Conservation (phyloP, 2,329 filamentous ascomycete genomes). For the Colletotrichum sp. region DNA sequence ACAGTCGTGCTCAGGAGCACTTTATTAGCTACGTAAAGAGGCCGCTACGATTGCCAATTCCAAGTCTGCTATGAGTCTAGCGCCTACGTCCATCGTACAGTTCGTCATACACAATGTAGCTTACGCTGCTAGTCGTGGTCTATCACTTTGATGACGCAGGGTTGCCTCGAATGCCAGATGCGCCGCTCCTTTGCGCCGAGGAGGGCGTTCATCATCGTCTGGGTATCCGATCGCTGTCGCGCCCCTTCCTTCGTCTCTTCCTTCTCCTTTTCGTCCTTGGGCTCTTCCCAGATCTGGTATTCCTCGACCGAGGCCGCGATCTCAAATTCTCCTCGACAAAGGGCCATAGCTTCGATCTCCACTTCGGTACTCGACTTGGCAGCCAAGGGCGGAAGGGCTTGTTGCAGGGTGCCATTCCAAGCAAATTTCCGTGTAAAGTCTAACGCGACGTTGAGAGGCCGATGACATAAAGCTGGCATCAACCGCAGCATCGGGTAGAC, state of each 20-base stretch:
- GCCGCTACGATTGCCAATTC: constrained; percentile 4
- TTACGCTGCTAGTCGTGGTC: constrained; percentile 38
- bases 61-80: not conserved
- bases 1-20: not conserved
- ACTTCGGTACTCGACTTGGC: constrained; percentile 65
- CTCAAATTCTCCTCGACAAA: constrained; percentile 84
- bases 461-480: constrained; percentile 76
- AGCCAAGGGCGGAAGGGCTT: constrained; percentile 66
- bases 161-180: constrained; percentile 67
- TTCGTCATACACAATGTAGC: constrained; percentile 3
- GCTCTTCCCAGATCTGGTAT: constrained; percentile 57
- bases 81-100: constrained; percentile 1
- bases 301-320: constrained; percentile 83
- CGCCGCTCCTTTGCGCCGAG: constrained; percentile 64
- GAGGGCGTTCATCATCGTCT: constrained; percentile 61
- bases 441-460: constrained; percentile 73
- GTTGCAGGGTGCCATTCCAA: constrained; percentile 86
- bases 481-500: constrained; percentile 77
- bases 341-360: constrained; percentile 71
- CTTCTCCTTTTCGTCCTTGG: constrained; percentile 31
- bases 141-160: constrained; percentile 58
- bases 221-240: constrained; percentile 55
- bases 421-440: constrained; percentile 83
- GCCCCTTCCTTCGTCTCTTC: constrained; percentile 28
- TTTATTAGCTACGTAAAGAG: constrained; percentile 10